Evolutionary conservation across 2,329 filamentous ascomycete species (phyloP).

Genomic region (Aphanoascus verrucosus): DNA sequence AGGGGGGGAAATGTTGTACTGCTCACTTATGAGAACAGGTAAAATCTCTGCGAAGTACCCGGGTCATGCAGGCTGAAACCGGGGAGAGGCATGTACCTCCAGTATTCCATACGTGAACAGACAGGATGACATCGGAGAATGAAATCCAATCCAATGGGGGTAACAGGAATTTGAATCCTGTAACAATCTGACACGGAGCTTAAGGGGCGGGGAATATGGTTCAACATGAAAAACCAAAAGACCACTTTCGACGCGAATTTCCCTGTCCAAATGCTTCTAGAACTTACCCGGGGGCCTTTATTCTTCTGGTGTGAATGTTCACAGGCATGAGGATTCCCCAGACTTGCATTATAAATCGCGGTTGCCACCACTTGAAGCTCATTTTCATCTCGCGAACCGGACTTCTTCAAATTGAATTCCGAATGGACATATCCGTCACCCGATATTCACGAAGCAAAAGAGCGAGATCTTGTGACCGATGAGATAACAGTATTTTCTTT

Average conservation of each 20-base stretch:
- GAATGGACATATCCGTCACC: too few relatives aligned
- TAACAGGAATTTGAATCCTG: slow-evolving; percentile 1
- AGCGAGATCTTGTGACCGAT: too few relatives aligned
- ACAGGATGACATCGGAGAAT: neutral
- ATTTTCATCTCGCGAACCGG: neutral
- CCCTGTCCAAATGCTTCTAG: neutral
- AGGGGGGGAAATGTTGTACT: neutral
- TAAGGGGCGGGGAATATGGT: neutral
- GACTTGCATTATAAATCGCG: neutral
- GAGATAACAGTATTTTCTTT: too few relatives aligned
- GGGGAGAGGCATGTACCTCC: neutral
- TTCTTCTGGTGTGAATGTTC: neutral
- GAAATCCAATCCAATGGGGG: neutral
- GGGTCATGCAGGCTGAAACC: slow-evolving; percentile 7
- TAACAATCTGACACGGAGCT: slow-evolving; percentile 8
- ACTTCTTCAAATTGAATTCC: neutral
- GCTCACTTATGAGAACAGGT: neutral
- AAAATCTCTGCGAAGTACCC: neutral
- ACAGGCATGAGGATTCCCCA: neutral
- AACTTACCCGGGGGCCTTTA: neutral
- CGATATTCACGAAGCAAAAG: too few relatives aligned
- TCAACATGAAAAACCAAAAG: neutral
- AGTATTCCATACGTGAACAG: neutral
- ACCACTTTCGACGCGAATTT: neutral
- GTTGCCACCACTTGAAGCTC: neutral